phyloP scores from a whole-genome alignment of 2,329 filamentous ascomycete species.

The Ambrosiella cleistominuta region DNA sequence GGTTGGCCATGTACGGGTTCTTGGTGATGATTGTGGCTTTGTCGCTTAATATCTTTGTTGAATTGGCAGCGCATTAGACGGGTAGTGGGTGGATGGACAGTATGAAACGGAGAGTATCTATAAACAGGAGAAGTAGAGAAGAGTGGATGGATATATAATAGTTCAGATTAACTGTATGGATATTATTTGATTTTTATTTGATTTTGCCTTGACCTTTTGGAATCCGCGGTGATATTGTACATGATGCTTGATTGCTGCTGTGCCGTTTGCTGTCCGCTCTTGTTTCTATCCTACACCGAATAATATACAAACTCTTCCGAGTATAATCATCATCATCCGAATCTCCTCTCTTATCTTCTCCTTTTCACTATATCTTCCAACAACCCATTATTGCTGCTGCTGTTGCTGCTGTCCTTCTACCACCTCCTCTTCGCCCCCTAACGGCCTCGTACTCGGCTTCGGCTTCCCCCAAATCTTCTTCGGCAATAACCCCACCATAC shows the following conservation, averaged over 20 bases:
- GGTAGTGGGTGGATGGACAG: neutral
- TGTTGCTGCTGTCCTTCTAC: neutral
- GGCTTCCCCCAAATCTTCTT: constrained; percentile 12
- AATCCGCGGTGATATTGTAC: neutral
- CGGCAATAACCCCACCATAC: constrained; percentile 41
- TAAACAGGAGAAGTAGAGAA: neutral
- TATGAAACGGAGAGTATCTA: no score
- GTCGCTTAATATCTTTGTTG: constrained; percentile 47
- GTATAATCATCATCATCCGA: neutral
- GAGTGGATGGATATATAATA: neutral
- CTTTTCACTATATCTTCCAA: neutral
- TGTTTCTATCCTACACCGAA: neutral
- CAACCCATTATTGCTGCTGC: neutral
- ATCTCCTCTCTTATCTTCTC: no score
- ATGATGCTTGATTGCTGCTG: neutral
- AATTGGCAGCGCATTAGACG: constrained; percentile 2
- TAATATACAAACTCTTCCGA: neutral
- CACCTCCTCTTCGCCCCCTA: neutral
- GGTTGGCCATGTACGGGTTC: constrained; percentile 64
- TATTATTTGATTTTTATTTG: neutral
- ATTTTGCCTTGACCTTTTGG: neutral
- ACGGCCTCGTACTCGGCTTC: constrained; percentile 5
- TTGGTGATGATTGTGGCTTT: constrained; percentile 83
- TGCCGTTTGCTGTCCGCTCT: no score
- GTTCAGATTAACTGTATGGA: neutral